Conservation (phyloP, 129 eudicot species). For the Helichrysum umbraculigerum region DNA sequence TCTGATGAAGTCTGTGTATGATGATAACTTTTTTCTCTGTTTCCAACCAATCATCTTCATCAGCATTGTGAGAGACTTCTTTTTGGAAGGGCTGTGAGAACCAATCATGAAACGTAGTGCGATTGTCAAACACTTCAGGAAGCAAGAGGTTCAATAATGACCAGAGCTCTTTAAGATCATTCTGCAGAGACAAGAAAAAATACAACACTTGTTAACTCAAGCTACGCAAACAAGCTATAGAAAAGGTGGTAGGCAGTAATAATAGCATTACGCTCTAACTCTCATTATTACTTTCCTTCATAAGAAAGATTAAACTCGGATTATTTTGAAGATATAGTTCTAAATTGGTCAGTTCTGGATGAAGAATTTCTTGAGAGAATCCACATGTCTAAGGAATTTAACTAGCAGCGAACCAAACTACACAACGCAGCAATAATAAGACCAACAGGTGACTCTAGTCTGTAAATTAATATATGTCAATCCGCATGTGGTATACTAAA, state of each 20-base stretch:
- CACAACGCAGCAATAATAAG: too few relatives aligned
- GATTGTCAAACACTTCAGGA: conserved; percentile 96
- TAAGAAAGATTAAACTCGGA: too few relatives aligned
- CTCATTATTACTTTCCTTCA: too few relatives aligned
- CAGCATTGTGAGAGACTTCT: conserved; percentile 52
- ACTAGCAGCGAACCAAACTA: too few relatives aligned
- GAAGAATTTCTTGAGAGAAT: too few relatives aligned
- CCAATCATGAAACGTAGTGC: conserved; percentile 98
- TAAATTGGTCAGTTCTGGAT: too few relatives aligned
- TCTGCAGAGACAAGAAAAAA: conserved; percentile 49
- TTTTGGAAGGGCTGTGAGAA: conserved; percentile 92
- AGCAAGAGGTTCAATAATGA: conserved; percentile 85
- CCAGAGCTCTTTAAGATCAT: conserved; percentile 99
- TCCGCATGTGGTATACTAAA: too few relatives aligned
- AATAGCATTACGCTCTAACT: background rate
- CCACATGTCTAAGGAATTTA: too few relatives aligned
- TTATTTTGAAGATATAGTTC: too few relatives aligned
- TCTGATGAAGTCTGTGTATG: conserved; percentile 96
- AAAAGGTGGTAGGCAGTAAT: background rate
- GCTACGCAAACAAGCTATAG: background rate
- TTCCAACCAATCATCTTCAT: conserved; percentile 97
- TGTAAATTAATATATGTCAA: too few relatives aligned
- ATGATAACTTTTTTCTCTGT: conserved; percentile 96
- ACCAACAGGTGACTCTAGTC: too few relatives aligned
- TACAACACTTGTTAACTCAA: background rate